Evolutionary conservation across 164 flowering plant species (phyloP).

Genomic region (Vitis vinifera): ASM3070453v1 NC_081811.1:30812001-30812500

Average conservation of each 20-base stretch:
- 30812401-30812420: too few relatives aligned
- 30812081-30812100: neutral
- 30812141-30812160: neutral
- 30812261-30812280: constrained; percentile 12
- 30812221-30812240: constrained; percentile 7
- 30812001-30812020: too few relatives aligned
- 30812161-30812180: too few relatives aligned
- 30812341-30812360: too few relatives aligned
- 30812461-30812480: too few relatives aligned
- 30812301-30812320: neutral
- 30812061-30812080: neutral
- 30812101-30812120: neutral
- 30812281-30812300: constrained; percentile 2
- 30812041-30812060: constrained; percentile 3
- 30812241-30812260: neutral
- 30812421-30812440: too few relatives aligned
- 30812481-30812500: too few relatives aligned
- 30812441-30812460: too few relatives aligned
- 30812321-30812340: neutral
- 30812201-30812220: too few relatives aligned
- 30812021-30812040: constrained; percentile 2
- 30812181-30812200: too few relatives aligned
- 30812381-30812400: too few relatives aligned
- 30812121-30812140: neutral
- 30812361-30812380: too few relatives aligned